Conservation (phyloP, 2,329 filamentous ascomycete species). For the Phialemonium atrogriseum region DNA sequence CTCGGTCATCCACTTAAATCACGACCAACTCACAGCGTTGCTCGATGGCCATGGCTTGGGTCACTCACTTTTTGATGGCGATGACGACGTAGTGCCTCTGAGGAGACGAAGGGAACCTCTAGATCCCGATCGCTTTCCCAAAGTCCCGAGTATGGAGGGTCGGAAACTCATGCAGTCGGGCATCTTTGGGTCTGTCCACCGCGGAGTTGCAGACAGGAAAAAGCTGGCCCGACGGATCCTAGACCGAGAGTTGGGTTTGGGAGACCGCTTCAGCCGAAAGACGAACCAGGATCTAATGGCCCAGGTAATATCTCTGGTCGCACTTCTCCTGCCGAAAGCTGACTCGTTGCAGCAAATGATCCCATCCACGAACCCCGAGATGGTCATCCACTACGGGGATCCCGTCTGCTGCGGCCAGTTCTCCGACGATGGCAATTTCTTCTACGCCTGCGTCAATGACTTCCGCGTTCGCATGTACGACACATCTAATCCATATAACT, state of each 20-base stretch:
- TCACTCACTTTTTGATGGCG: conserved; percentile 12
- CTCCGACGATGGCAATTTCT: conserved; percentile 94
- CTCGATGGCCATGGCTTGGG: conserved; percentile 14
- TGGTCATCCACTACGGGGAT: conserved; percentile 78
- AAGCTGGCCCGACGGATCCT: conserved; percentile 64
- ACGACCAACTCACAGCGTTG: conserved; percentile 14
- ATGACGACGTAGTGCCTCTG: conserved; percentile 30
- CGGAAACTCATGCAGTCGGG: conserved; percentile 74
- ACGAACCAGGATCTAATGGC: conserved; percentile 58
- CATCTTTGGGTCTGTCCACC: conserved; percentile 63
- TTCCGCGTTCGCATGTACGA: conserved; percentile 97
- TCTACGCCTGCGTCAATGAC: conserved; percentile 86
- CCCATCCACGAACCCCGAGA: conserved; percentile 69
- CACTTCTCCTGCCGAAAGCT: conserved; percentile 5
- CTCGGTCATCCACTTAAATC: conserved; percentile 15
- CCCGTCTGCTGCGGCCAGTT: conserved; percentile 95
- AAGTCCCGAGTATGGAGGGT: conserved; percentile 73
- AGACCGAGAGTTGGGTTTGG: conserved; percentile 73
- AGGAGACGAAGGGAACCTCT: conserved; percentile 31
- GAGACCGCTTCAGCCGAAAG: conserved; percentile 48
- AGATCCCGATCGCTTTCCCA: conserved; percentile 63
- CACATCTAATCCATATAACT: conserved; percentile 88
- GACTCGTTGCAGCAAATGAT: conserved; percentile 54
- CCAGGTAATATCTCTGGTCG: conserved; percentile 41
- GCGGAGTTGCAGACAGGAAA: conserved; percentile 37